Percentiles rank a stretch among this genome's conserved stretches.
Conservation (phyloP, 140 eudicot genomes). For the Erigeron philadelphicus region DNA sequence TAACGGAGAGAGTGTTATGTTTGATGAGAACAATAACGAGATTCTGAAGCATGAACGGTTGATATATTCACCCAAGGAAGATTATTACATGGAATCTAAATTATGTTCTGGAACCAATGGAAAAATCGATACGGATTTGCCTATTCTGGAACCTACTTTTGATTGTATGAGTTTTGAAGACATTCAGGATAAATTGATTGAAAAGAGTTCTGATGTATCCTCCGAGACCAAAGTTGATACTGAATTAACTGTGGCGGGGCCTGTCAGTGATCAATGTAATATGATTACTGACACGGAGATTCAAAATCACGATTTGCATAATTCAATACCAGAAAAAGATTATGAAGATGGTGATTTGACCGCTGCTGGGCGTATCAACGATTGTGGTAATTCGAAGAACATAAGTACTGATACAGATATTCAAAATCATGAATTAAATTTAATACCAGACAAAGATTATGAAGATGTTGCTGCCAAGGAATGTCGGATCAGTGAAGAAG, state of each 20-base stretch:
- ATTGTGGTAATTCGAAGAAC: neutral
- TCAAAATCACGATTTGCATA: constrained; percentile 10
- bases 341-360: constrained; percentile 18
- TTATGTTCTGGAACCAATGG: constrained; percentile 34
- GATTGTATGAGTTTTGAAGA: constrained; percentile 23
- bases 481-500: constrained; percentile 20
- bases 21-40: constrained; percentile 28
- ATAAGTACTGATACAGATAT: constrained; percentile 8
- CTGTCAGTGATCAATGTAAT: constrained; percentile 8
- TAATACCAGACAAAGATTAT: constrained; percentile 6
- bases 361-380: constrained; percentile 10
- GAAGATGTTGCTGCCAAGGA: constrained; percentile 15
- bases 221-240: constrained; percentile 25
- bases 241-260: constrained; percentile 12
- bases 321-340: constrained; percentile 6
- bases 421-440: constrained; percentile 6
- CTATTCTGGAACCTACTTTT: constrained; percentile 14
- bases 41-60: constrained; percentile 25
- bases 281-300: constrained; percentile 5
- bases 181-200: constrained; percentile 17
- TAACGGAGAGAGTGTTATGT: constrained; percentile 34
- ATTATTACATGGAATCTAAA: constrained; percentile 14
- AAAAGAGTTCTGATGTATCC: constrained; percentile 22
- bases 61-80: constrained; percentile 29
- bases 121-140: constrained; percentile 24